A percentile compares a stretch with the other conserved stretches of the same genome.
Conservation (phyloP, 257 asterid species). For the Gentiana dahurica region DNA sequence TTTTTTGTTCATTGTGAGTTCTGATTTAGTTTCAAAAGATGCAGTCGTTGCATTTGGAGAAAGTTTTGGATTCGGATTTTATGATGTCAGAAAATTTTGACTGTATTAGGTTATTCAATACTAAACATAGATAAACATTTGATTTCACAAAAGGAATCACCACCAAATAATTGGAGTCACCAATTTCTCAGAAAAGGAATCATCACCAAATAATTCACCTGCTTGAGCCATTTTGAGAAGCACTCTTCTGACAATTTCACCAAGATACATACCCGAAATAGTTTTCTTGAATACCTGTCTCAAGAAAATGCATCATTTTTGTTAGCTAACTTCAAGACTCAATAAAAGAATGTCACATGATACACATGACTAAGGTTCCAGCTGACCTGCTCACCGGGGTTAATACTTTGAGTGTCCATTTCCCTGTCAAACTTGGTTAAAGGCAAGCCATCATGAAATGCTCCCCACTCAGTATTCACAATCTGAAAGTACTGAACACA, state of each 20-base stretch:
- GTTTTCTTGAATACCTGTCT: conserved; percentile 38
- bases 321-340: not conserved
- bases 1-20: too few relatives aligned
- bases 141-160: conserved; percentile 15
- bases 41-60: too few relatives aligned
- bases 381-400: conserved; percentile 62
- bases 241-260: conserved; percentile 68
- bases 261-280: conserved; percentile 43
- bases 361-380: not conserved
- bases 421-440: conserved; percentile 58
- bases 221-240: conserved; percentile 49
- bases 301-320: conserved; percentile 5
- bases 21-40: too few relatives aligned
- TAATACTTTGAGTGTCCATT: conserved; percentile 20
- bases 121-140: too few relatives aligned
- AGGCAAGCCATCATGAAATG: conserved; percentile 65
- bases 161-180: conserved; percentile 41
- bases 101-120: too few relatives aligned
- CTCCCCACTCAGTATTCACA: conserved; percentile 12
- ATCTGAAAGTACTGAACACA: too few relatives aligned
- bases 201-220: conserved; percentile 26
- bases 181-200: conserved; percentile 28
- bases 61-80: too few relatives aligned
- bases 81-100: too few relatives aligned
- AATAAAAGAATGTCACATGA: not conserved